Evolutionary conservation across 345 rosid genomes (phyloP).

Genomic region (Anacardium occidentale): DNA sequence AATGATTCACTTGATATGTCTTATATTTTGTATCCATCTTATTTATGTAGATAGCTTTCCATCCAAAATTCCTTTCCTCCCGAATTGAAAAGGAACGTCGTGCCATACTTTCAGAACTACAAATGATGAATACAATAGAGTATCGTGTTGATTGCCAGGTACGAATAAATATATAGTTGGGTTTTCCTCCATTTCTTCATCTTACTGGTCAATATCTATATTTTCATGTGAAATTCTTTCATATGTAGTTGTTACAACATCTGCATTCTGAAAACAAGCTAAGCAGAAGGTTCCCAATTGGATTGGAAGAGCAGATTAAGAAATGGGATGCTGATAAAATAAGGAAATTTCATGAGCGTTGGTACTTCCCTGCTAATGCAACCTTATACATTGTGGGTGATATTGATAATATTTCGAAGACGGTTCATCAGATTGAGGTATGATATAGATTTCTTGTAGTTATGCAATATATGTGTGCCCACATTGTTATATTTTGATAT

Average conservation of each 20-base stretch:
- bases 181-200: conserved; percentile 21
- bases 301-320: conserved; percentile 96
- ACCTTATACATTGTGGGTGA: conserved; percentile 97
- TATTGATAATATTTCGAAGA: conserved; percentile 65
- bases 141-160: conserved; percentile 99
- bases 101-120: conserved; percentile 98
- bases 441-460: conserved; percentile 28
- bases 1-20: neutral
- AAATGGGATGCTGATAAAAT: conserved; percentile 99
- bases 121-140: conserved; percentile 99
- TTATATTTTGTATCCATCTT: neutral
- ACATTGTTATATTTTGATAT: conserved; percentile 6
- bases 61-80: conserved; percentile 90
- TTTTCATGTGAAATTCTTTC: conserved; percentile 24
- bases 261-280: conserved; percentile 98
- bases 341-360: conserved; percentile 95
- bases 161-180: conserved; percentile 15
- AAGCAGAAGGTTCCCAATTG: conserved; percentile 96
- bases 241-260: conserved; percentile 78
- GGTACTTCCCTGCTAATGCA: conserved; percentile 99
- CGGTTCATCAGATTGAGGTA: conserved; percentile 78
- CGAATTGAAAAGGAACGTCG: conserved; percentile 97
- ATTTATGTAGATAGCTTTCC: conserved; percentile 80
- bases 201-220: conserved; percentile 10
- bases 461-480: neutral